Evolutionary conservation across 2,329 filamentous ascomycete species (phyloP).

Genomic region (Lecanicillium sp.): DNA sequence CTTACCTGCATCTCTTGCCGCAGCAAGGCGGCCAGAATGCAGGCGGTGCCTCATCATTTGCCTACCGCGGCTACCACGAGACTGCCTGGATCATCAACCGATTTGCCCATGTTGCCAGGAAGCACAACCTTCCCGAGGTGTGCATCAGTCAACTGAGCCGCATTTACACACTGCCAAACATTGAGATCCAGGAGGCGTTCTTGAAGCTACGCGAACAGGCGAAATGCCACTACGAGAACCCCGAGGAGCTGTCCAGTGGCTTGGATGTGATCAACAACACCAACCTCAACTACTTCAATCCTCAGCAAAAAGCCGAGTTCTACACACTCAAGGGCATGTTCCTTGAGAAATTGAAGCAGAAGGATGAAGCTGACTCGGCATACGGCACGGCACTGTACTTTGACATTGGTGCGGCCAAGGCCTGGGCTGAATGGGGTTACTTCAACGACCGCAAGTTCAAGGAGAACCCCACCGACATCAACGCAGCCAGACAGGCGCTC

Average conservation of each 20-base stretch:
- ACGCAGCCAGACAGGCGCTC: slow-evolving; percentile 80
- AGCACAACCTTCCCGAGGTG: slow-evolving; percentile 92
- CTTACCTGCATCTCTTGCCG: slow-evolving; percentile 80
- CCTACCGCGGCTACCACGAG: slow-evolving; percentile 95
- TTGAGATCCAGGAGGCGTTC: slow-evolving; percentile 99
- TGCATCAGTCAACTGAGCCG: slow-evolving; percentile 95
- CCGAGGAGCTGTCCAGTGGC: slow-evolving; percentile 82
- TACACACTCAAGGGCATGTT: slow-evolving; percentile 99
- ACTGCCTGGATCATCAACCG: slow-evolving; percentile 99
- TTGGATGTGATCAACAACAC: slow-evolving; percentile 99
- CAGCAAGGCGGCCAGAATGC: slow-evolving; percentile 67
- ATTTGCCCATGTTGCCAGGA: slow-evolving; percentile 94
- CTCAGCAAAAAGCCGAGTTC: slow-evolving; percentile 95
- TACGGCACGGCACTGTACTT: slow-evolving; percentile 95
- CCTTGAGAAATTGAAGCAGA: slow-evolving; percentile 84
- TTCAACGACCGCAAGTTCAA: slow-evolving; percentile 98
- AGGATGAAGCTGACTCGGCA: slow-evolving; percentile 84
- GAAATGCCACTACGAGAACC: slow-evolving; percentile 97
- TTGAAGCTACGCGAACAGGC: slow-evolving; percentile 97
- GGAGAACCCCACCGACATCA: slow-evolving; percentile 73
- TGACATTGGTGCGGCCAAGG: slow-evolving; percentile 90
- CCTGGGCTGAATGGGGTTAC: slow-evolving; percentile 98
- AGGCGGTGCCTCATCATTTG: slow-evolving; percentile 78
- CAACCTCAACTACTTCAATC: slow-evolving; percentile 95
- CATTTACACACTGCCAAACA: slow-evolving; percentile 98